Evolutionary conservation across 306 rosid species (phyloP).

Genomic region (Vicia faba): DNA sequence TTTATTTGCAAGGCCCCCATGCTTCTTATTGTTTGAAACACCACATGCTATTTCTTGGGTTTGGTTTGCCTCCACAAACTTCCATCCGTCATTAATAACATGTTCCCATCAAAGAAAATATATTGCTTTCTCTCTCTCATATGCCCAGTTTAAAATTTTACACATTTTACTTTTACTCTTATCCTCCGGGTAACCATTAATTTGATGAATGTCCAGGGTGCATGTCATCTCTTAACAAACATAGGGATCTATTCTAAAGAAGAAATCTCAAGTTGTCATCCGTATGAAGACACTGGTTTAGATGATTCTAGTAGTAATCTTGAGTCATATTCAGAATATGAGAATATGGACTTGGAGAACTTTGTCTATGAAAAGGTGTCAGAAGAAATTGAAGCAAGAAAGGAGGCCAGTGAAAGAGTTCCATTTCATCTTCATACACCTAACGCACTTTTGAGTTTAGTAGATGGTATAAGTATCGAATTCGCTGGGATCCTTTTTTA

Average conservation of each 20-base stretch:
- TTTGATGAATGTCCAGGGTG: slow-evolving; percentile 68
- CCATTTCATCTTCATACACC: slow-evolving; percentile 86
- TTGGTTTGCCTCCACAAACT: background rate
- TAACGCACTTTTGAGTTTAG: slow-evolving; percentile 69
- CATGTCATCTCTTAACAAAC: slow-evolving; percentile 80
- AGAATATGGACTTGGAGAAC: slow-evolving; percentile 94
- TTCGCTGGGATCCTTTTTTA: background rate
- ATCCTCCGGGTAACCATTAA: slow-evolving; percentile 10
- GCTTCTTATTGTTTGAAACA: background rate
- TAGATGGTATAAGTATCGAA: slow-evolving; percentile 63
- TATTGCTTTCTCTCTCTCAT: slow-evolving; percentile 8
- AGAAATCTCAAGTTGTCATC: slow-evolving; percentile 61
- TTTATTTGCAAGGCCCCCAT: too few relatives aligned
- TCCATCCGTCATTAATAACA: background rate
- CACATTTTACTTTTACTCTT: slow-evolving; percentile 20
- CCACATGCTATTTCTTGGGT: background rate
- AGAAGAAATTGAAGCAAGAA: slow-evolving; percentile 85
- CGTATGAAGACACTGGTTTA: slow-evolving; percentile 62
- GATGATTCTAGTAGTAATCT: slow-evolving; percentile 72
- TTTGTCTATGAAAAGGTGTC: slow-evolving; percentile 82
- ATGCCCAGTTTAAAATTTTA: slow-evolving; percentile 20
- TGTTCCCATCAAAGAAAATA: background rate
- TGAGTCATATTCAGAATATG: slow-evolving; percentile 75
- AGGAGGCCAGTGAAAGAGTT: slow-evolving; percentile 65
- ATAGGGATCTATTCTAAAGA: slow-evolving; percentile 76